Evolutionary conservation across 1,284 basidiomycete genomes (phyloP).

Genomic region (Irpex sp.): DNA sequence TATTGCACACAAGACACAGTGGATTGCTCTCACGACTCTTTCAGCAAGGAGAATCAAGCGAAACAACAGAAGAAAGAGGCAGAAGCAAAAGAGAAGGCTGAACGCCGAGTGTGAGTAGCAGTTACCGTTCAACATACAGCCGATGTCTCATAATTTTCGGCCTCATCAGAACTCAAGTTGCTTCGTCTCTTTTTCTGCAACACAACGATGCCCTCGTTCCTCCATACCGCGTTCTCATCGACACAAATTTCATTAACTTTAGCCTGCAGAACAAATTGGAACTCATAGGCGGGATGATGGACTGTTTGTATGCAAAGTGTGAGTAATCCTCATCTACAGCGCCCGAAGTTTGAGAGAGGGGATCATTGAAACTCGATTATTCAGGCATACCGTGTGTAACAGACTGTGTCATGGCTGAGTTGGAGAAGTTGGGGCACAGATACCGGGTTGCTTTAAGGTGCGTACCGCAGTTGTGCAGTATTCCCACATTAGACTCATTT

Average conservation of each 20-base stretch:
- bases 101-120: slow-evolving; percentile 64
- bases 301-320: slow-evolving; percentile 99
- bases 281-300: slow-evolving; percentile 98
- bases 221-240: slow-evolving; percentile 95
- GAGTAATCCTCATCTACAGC: slow-evolving; percentile 28
- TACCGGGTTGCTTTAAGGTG: slow-evolving; percentile 93
- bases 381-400: slow-evolving; percentile 97
- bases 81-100: slow-evolving; percentile 67
- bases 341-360: neutral
- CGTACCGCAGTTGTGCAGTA: slow-evolving; percentile 18
- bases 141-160: neutral
- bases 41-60: slow-evolving; percentile 76
- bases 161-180: slow-evolving; percentile 64
- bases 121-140: slow-evolving; percentile 6
- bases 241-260: slow-evolving; percentile 99
- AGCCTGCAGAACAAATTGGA: slow-evolving; percentile 98
- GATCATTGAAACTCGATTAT: neutral
- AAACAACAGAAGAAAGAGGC: slow-evolving; percentile 80
- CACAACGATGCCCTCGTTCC: slow-evolving; percentile 97
- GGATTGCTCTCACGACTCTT: neutral
- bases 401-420: slow-evolving; percentile 96
- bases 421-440: slow-evolving; percentile 96
- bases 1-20: slow-evolving; percentile 14
- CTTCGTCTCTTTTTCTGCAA: slow-evolving; percentile 91
- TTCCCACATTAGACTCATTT: slow-evolving; percentile 15